These are phyloP conservation scores for Ochetophila trinervis DNA, from an alignment of 306 rosid genomes.

Conservation along the genomic window DNA sequence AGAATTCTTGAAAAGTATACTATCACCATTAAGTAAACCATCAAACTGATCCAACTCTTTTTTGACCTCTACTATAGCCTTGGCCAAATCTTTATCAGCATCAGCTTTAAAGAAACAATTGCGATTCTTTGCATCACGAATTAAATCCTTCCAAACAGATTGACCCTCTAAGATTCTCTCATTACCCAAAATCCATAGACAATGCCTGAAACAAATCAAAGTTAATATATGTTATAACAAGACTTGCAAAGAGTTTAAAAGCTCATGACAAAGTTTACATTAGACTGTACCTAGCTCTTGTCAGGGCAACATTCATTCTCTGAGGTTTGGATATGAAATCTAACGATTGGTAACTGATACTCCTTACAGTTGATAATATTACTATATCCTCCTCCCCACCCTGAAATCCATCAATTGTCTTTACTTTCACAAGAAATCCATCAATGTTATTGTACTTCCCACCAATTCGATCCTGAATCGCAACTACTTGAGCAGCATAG, in stretches of 20 bases:
- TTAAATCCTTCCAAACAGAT: conserved; percentile 57
- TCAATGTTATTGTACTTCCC: conserved; percentile 30
- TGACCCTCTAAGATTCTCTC: conserved; percentile 44
- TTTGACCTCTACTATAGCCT: conserved; percentile 50
- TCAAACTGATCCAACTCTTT: conserved; percentile 60
- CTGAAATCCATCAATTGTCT: conserved; percentile 73
- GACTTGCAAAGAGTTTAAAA: not conserved
- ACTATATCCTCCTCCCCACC: conserved; percentile 79
- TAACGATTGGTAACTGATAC: conserved; percentile 34
- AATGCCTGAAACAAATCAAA: conserved; percentile 44
- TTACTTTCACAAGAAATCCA: conserved; percentile 64
- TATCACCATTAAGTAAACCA: conserved; percentile 58
- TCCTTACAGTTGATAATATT: conserved; percentile 70
- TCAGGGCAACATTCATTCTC: conserved; percentile 77
- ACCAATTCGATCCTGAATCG: conserved; percentile 49
- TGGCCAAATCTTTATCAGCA: conserved; percentile 54
- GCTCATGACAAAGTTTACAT: not conserved
- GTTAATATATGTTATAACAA: conserved; percentile 6
- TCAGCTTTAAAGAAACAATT: conserved; percentile 66
- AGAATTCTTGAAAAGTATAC: conserved; percentile 50
- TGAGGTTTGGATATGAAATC: conserved; percentile 48
- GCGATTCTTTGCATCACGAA: conserved; percentile 56
- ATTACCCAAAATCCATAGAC: conserved; percentile 79
- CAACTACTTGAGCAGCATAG: conserved; percentile 77
- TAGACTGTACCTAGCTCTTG: conserved; percentile 68